Base-by-base conservation (phyloP, 371 early-diverging fungal genomes). In the Mucor indicus region DNA sequence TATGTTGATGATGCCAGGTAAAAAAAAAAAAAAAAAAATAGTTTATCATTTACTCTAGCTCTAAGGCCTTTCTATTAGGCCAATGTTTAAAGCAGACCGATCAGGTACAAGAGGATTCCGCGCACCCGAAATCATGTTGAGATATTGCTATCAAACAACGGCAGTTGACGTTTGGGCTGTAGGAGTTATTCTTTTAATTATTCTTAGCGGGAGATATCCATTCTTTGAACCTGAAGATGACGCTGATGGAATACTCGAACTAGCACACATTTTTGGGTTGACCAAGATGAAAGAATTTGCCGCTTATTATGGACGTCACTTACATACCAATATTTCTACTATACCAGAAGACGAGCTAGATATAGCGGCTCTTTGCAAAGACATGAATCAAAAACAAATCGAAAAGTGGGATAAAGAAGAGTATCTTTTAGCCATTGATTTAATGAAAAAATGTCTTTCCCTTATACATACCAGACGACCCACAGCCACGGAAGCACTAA, bases 101-200 rank as follows among this genome's bases (percentile, higher is more conserved):
- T 98, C 97, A 11, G 99, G 99, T 12, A 99, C 99, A 1, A 74
- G 97, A 40, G 99, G 99, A 17, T 99, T 97, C 56, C 79, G 98
- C 19, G 95, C 99, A 5, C 99, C 99, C 0, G 99, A 99, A 62
- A 88, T 89, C 70, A 41, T 67, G 15, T 17, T 44, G 3, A 29
- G 37, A 23, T 46, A 37, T 27, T 9, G 22, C 15, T 27, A 33
- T n/a, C 38, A 57, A 43, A 52, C 32, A 29, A 33, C 42, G 50
- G 80, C 86, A 0, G 84, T 95, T 25, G 95, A 95, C 64, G 73
- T 95, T 1, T 98, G 98, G 98, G 83, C 95, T 0, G 95, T 83
- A 1, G 98, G 98, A 20, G 95, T 94, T 3, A 92, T 91, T 25
- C 62, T 98, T 21, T 72, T 95, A 4, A 81, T 75, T 25, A 69